Evolutionary conservation across 768 basidiomycete species (phyloP), one percentile per base, ranked within the genome.

Genomic region (Sporobolomyces roseus): DNA sequence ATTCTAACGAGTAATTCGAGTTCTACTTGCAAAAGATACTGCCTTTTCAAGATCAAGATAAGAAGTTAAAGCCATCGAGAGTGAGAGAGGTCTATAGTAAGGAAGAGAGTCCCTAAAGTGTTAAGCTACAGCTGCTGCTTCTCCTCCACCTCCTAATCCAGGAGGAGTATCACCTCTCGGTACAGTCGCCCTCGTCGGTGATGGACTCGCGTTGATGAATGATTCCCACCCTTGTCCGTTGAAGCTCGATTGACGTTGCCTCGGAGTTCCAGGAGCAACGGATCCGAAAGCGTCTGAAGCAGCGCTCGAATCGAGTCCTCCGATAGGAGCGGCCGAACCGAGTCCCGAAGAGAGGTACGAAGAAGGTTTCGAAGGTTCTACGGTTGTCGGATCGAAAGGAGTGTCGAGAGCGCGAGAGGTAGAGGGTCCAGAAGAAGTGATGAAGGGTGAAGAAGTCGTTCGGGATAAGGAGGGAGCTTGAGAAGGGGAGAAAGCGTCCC

Each of bases 121-220:
- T 41, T 9, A 9, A 41, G 9, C 38, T 46, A 46, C 14, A 46
- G 7, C 21, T 7, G 30, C 52, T 4, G 32, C 35, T 33, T 54
- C 52, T 33, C 52, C 52, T 21, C 30, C 33, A 17, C 49, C 25
- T 41, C 55, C 55, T 5, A 56, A 13, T 13, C 55, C 55, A 6
- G 58, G 58, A 14, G 58, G 58, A 30, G 58, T 60, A 30, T 60
- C 58, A 10, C 58, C 58, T 48, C 58, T 48, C 29, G 58, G 58
- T 46, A 60, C n/a, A 35, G 58, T 35, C 36, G 43, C 30, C 4
- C 58, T n/a, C 4, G 45, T 19, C 2, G 58, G 58, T 3, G 58
- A 60, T 4, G 67, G 67, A 17, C 43, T 50, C 32, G 63, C 63
- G 46, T 69, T 69, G 63, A 69, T 55, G 53, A 69, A 69, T 13